phyloP scores from a whole-genome alignment of 495 filamentous ascomycete genomes.

The Penicillium dipodomyicola region DNA sequence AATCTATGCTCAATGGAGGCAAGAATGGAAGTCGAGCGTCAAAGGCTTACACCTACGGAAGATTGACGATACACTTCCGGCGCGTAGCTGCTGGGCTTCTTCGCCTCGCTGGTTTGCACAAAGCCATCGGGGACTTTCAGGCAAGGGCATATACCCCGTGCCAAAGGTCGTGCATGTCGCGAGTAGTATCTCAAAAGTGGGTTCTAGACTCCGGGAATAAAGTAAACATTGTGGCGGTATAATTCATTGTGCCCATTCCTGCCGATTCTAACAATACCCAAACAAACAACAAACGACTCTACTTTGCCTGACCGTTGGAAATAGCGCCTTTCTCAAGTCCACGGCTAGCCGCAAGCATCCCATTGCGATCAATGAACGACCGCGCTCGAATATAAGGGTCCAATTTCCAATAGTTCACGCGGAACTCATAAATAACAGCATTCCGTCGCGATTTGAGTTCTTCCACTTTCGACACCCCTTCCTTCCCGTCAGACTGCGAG shows the following conservation, averaged over 20 bases:
- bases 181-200: not conserved
- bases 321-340: not conserved
- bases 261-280: not conserved
- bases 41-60: constrained; percentile 16
- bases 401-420: constrained; percentile 68
- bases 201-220: not conserved
- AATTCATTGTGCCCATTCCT: not conserved
- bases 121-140: too few species aligned
- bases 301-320: not conserved
- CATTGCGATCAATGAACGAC: constrained; percentile 61
- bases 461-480: constrained; percentile 28
- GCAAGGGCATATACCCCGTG: too few species aligned
- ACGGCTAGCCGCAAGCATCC: constrained; percentile 56
- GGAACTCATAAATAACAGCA: constrained; percentile 39
- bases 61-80: constrained; percentile 19
- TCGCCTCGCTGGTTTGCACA: too few species aligned
- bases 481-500: constrained; percentile 1
- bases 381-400: constrained; percentile 64
- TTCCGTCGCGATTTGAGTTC: constrained; percentile 54
- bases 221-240: not conserved
- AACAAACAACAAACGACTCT: not conserved
- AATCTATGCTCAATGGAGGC: constrained; percentile 15
- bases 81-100: too few species aligned
- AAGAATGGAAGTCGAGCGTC: constrained; percentile 15
- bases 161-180: too few species aligned